Conservation (phyloP, 768 basidiomycete genomes). For the Tricholoma terreum region DNA sequence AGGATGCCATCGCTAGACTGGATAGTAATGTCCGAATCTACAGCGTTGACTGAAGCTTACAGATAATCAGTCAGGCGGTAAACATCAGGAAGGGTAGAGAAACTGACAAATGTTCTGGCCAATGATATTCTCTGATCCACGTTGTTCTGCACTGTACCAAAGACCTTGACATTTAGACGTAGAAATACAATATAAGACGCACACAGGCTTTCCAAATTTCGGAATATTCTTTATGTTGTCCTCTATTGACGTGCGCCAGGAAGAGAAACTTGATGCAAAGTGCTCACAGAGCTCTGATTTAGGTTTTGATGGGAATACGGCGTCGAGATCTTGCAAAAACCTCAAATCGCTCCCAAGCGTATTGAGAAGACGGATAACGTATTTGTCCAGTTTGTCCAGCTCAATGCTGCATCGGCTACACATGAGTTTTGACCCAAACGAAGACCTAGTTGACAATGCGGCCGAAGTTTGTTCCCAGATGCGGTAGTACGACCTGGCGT, state of each 20-base stretch:
- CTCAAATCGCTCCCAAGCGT: neutral
- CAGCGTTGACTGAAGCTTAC: neutral
- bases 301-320: neutral
- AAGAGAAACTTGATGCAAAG: neutral
- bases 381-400: neutral
- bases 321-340: neutral
- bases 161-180: too few relatives aligned
- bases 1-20: slow-evolving; percentile 10
- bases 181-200: neutral
- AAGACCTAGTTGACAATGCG: neutral
- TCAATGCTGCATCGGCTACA: neutral
- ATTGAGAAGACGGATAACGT: neutral
- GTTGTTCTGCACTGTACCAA: too few relatives aligned
- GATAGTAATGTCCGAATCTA: too few relatives aligned
- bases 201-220: neutral
- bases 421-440: neutral
- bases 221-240: neutral
- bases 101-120: too few relatives aligned
- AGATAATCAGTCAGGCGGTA: neutral
- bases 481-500: neutral
- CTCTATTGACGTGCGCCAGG: neutral
- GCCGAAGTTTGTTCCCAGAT: neutral
- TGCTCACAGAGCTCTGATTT: neutral
- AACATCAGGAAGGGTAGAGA: too few relatives aligned
- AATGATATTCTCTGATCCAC: neutral